Evolutionary conservation across 495 filamentous ascomycete species (phyloP), one percentile per base, ranked within the genome.

Genomic region (Hapsidospora chrysogenum): DNA sequence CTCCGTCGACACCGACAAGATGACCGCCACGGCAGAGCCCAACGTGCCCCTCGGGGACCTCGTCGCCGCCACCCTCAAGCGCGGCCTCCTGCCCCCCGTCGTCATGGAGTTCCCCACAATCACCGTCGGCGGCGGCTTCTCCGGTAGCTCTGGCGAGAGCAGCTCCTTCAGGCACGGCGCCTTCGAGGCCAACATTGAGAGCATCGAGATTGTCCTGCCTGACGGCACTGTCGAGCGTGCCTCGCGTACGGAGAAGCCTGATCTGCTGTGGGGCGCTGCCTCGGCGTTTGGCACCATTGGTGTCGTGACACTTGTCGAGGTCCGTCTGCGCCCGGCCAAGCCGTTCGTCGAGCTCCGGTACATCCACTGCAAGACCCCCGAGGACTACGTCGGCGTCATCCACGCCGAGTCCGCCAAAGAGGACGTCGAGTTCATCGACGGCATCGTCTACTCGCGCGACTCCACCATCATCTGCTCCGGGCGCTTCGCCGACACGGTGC

Each of bases 91-190:
- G 4, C 72, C 70, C 10, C 63, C 60, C 0, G 68, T 75, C 1
- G 69, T 75, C 2, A 70, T 70, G 68, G 70, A 72, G 39, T 74
- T 78, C 43, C 74, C 73, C 1, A 70, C 68, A 13, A 79, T 79
- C 41, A 79, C 74, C 11, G 72, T 66, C 0, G 74, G 73, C 17
- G 73, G 74, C 23, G 74, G 70, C 0, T 79, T 68, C 49, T 61
- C 67, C 16, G 73, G 73, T 4, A 71, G 69, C 0, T 61, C 65
- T 2, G 72, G 71, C 7, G 73, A 77, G 48, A 74, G 70, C 46
- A 66, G 58, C 31, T 67, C 63, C 4, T 76, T 72, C 43, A 58
- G 61, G 13, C 60, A 74, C 33, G 74, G 74, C 1, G 64, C 63
- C 39, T 79, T 79, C 38, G 64, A 77, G 35, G 31, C 50, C 2